Percentiles rank a stretch among this genome's conserved stretches.
These are phyloP conservation scores for Diversispora epigaea DNA, from an alignment of 192 early-diverging fungal species.

Conservation along the genomic window DNA sequence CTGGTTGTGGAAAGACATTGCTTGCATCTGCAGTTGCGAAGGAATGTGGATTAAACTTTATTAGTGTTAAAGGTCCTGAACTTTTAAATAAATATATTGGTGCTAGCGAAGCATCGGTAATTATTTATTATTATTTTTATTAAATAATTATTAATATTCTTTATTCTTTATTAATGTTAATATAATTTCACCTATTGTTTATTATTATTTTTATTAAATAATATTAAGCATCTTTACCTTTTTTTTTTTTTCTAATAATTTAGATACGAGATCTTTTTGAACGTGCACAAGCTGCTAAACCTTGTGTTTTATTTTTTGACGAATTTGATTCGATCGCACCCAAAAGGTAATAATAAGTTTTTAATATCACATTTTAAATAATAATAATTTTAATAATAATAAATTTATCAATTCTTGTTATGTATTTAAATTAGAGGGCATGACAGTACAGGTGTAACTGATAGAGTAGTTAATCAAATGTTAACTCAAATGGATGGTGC, in stretches of 20 bases:
- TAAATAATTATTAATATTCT: too few species aligned
- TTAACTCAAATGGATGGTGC: constrained; percentile 99
- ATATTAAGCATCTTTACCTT: background rate
- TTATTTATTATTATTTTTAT: constrained; percentile 1
- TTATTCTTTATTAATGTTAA: too few species aligned
- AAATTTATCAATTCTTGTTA: background rate
- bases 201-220: background rate
- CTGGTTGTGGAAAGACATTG: constrained; percentile 98
- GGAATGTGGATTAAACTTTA: constrained; percentile 96
- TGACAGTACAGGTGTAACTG: constrained; percentile 97
- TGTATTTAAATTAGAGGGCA: constrained; percentile 67
- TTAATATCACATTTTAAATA: too few species aligned
- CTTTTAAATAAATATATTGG: constrained; percentile 99
- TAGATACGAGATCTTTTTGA: constrained; percentile 89
- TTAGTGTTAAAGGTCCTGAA: constrained; percentile 96
- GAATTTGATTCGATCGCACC: constrained; percentile 98
- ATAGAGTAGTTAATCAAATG: constrained; percentile 98
- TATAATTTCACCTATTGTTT: too few species aligned
- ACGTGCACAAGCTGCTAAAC: constrained; percentile 87
- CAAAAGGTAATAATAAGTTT: constrained; percentile 54
- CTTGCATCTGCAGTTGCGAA: constrained; percentile 93
- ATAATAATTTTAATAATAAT: too few species aligned
- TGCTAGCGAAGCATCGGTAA: constrained; percentile 89
- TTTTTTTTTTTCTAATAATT: background rate
- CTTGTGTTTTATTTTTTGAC: constrained; percentile 97